A percentile compares a stretch with the other conserved stretches of the same genome.
These are phyloP conservation scores for Dothideomycetidae sp. DNA, from an alignment of 2,329 filamentous ascomycete genomes.

Conservation along the genomic window DNA sequence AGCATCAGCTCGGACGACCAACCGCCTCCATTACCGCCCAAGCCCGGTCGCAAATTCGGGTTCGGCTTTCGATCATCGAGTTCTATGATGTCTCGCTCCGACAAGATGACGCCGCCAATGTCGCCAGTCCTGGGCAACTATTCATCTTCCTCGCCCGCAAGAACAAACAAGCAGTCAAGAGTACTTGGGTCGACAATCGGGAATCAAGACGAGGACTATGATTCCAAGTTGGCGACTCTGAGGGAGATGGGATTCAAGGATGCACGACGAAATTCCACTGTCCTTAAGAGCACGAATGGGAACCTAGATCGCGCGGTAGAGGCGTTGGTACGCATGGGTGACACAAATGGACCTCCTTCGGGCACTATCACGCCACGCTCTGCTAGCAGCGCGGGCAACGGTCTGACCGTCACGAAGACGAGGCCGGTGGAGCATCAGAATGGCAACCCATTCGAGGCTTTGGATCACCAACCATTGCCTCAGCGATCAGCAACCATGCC, in stretches of 20 bases:
- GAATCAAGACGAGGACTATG: constrained; percentile 42
- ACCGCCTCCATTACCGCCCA: constrained; percentile 44
- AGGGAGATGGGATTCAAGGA: constrained; percentile 88
- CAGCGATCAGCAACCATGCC: constrained; percentile 18
- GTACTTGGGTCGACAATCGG: constrained; percentile 55
- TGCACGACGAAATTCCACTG: constrained; percentile 62
- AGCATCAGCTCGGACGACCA: constrained; percentile 39
- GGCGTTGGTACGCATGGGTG: constrained; percentile 67
- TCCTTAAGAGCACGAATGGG: constrained; percentile 70
- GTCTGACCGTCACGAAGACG: constrained; percentile 29
- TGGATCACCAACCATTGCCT: constrained; percentile 26
- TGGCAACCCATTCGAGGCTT: constrained; percentile 31
- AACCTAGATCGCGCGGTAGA: constrained; percentile 80
- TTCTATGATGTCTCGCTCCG: constrained; percentile 47
- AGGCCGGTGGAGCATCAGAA: constrained; percentile 17
- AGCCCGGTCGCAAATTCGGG: constrained; percentile 45
- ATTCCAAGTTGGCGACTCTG: constrained; percentile 62
- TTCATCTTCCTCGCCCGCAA: constrained; percentile 13
- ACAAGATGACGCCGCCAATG: constrained; percentile 23
- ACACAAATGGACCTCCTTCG: constrained; percentile 39
- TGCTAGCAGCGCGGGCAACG: constrained; percentile 32
- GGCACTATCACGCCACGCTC: constrained; percentile 25
- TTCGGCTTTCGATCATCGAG: constrained; percentile 55
- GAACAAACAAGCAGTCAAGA: constrained; percentile 47
- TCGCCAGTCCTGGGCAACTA: constrained; percentile 20